Base-by-base conservation (phyloP, 2,329 filamentous ascomycete species). In the Ophiostoma australiae region DNA sequence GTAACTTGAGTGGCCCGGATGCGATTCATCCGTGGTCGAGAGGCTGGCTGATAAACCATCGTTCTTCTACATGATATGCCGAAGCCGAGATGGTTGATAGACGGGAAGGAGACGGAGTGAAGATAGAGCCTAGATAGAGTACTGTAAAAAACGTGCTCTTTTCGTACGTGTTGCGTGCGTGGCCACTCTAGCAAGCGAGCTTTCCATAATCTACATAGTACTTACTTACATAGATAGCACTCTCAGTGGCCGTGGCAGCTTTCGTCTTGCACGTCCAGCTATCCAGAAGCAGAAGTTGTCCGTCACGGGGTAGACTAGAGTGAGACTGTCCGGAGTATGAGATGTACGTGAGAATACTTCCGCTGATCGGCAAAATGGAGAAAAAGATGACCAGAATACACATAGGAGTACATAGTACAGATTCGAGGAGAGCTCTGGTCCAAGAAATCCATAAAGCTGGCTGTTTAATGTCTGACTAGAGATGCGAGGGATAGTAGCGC, bases 401-500 rank as follows among this genome's bases (percentile, higher is more conserved):
- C 44, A n/a, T 15, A n/a, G n/a, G n/a, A n/a, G 17, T 20, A 20
- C 2, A 8, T n/a, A n/a, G n/a, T n/a, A n/a, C n/a, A 39, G 37
- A 8, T 2, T 39, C 10, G 37, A 39, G 13, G 37, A 39, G 37
- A 39, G 37, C 37, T 39, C 6, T 31, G 27, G 27, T 31, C 27
- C 44, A 48, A 13, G 48, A 23, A 55, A 11, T 2, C 52, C 17
- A 48, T 11, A 58, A 58, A 27, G 23, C 10, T 65, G 61, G 31
- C 61, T 31, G 61, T 65, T 65, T 23, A 33, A 65, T 65, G 61
- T 65, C 61, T 65, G 61, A 65, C 61, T 33, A 33, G 31, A 15
- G 61, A 65, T n/a, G 61, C 31, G n/a, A 65, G 61, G 61, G 61
- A 37, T 37, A 31, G 39, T 52, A 69, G 44, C 31, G 67, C 44